Evolutionary conservation across 1,139 yeast genomes (phyloP).

Genomic region (Kluyveromyces marxianus): DNA sequence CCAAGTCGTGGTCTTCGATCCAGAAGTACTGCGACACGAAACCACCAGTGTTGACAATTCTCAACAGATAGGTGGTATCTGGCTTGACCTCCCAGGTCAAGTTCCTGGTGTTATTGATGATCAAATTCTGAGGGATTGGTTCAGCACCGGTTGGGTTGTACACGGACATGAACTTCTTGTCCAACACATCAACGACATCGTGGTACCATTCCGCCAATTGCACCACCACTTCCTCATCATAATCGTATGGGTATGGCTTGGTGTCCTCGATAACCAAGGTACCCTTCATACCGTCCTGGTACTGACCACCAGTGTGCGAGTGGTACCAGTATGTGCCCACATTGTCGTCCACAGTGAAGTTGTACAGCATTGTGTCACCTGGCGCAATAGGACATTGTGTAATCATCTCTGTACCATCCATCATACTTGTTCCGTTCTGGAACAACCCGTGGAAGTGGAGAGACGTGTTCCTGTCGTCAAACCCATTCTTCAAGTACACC

Average conservation of each 20-base stretch:
- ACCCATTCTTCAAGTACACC: constrained; percentile 61
- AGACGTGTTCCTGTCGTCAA: constrained; percentile 59
- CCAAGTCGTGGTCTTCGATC: constrained; percentile 77
- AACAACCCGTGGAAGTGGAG: constrained; percentile 90
- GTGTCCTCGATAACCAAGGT: constrained; percentile 59
- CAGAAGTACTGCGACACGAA: constrained; percentile 80
- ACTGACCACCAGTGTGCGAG: constrained; percentile 78
- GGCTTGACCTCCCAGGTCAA: constrained; percentile 67
- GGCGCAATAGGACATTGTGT: constrained; percentile 86
- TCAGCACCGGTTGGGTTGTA: constrained; percentile 96
- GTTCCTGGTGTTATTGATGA: constrained; percentile 73
- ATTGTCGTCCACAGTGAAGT: constrained; percentile 77
- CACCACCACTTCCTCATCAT: constrained; percentile 68
- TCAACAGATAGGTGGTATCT: constrained; percentile 67
- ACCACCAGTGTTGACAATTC: constrained; percentile 77
- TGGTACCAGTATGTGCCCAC: constrained; percentile 94
- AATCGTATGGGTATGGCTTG: constrained; percentile 45
- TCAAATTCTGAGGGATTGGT: constrained; percentile 76
- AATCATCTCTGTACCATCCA: constrained; percentile 86
- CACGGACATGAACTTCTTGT: constrained; percentile 50
- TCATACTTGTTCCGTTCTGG: constrained; percentile 61
- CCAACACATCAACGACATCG: constrained; percentile 45
- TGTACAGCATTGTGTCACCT: constrained; percentile 58
- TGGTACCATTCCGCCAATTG: constrained; percentile 84
- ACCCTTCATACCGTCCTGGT: constrained; percentile 89